These are phyloP conservation scores for Rhodamnia argentea DNA, from an alignment of 345 rosid genomes.

Conservation along the genomic window DNA sequence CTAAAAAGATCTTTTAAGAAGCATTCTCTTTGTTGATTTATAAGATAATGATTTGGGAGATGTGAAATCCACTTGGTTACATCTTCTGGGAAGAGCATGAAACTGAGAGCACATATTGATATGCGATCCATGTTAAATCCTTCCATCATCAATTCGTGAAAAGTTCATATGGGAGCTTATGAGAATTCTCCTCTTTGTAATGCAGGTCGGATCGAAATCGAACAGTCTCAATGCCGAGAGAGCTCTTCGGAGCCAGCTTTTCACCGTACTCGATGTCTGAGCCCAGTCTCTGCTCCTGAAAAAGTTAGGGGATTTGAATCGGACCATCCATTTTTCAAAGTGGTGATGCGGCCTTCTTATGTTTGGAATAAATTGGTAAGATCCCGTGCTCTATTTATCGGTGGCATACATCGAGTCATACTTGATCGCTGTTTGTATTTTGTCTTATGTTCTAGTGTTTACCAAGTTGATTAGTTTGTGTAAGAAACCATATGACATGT, in stretches of 20 bases:
- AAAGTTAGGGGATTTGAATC: background rate
- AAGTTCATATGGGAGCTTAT: background rate
- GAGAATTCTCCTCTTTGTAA: background rate
- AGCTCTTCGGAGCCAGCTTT: background rate
- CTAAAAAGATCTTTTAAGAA: background rate
- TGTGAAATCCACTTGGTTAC: background rate
- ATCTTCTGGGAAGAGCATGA: background rate
- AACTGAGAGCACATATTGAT: background rate
- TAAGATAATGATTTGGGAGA: background rate
- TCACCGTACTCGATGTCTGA: background rate
- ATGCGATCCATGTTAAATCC: background rate
- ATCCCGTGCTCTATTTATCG: background rate
- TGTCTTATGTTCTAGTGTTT: background rate
- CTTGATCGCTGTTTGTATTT: background rate
- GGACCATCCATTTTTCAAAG: background rate
- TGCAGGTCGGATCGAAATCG: background rate
- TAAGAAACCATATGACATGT: background rate
- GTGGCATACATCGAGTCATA: background rate
- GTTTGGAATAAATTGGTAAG: too few species aligned
- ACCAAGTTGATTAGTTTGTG: background rate
- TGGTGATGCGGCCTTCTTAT: too few species aligned
- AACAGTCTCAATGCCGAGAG: background rate
- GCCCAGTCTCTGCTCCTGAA: background rate
- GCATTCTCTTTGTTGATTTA: background rate
- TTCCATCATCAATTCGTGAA: background rate